Base-by-base conservation (phyloP, 306 rosid species). In the Bauhinia variegata region DNA sequence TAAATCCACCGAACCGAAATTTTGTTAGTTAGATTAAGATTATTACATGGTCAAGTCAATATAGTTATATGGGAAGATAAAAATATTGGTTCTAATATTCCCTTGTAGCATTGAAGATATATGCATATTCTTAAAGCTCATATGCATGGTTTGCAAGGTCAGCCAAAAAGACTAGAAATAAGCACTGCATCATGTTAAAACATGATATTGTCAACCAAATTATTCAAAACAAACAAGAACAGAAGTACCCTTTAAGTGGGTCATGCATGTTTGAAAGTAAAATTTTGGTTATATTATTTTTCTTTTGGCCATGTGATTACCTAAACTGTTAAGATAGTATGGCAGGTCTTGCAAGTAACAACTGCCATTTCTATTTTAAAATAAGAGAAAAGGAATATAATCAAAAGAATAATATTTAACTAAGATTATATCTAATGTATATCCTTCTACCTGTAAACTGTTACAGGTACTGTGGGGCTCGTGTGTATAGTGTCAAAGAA, bases 401-500 rank as follows among this genome's bases (percentile, higher is more conserved):
- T 15, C 36, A 41, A 11, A 4, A 41, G 4, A 19, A 23, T 67
- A 59, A 39, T 10, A 39, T 8, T 52, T 11, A 8, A 38, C 34
- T 15, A 3, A 1, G 51, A 52, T 2, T 32, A 62, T 23, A 63
- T 59, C 17, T 51, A 5, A 5, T 54, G 63, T 56, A 57, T 63
- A 36, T 52, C 71, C 57, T 48, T 75, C 30, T 11, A 39, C 61
- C 49, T 31, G 46, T 57, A 10, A 83, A 63, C 73, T 59, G 62
- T 65, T 51, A 62, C 10, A 50, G 18, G 11, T 38, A 68, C 81
- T 56, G 65, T 83, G 3, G 28, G 52, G 75, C 78, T 78, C 93
- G 97, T 72, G 70, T 75, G 80, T 55, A 81, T 18, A 83, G 84
- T 85, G 41, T 46, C 38, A 44, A 67, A 70, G 49, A 31, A 34